Evolutionary conservation across 805 yeast genomes (phyloP).

Genomic region (Hermanozyma aechmeae): DNA sequence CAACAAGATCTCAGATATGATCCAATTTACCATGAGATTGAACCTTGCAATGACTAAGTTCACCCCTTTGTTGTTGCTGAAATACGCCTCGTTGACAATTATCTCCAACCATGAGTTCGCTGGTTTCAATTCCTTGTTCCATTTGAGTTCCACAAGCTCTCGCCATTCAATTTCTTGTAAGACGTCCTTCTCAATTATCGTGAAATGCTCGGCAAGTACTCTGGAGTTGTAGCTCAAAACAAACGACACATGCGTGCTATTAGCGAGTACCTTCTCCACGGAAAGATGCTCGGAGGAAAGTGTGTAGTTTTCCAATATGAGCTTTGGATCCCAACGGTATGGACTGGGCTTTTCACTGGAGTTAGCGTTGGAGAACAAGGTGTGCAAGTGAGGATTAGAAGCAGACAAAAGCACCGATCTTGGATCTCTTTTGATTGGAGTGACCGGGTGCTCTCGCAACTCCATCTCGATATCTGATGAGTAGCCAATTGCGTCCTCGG

Average conservation of each 20-base stretch:
- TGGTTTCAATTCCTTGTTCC: constrained; percentile 60
- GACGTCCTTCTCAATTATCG: constrained; percentile 79
- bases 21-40: constrained; percentile 86
- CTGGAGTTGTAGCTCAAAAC: constrained; percentile 62
- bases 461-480: constrained; percentile 12
- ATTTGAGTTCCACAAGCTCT: constrained; percentile 67
- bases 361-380: constrained; percentile 3
- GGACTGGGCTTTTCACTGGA: constrained; percentile 6
- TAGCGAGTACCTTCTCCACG: constrained; percentile 33
- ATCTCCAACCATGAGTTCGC: constrained; percentile 79
- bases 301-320: constrained; percentile 26
- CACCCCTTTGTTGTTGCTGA: constrained; percentile 53
- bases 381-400: constrained; percentile 8
- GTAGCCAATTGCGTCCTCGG: constrained; percentile 24
- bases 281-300: constrained; percentile 20
- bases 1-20: constrained; percentile 74
- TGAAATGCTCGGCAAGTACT: constrained; percentile 69
- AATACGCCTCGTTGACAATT: constrained; percentile 44
- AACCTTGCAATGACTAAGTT: constrained; percentile 78
- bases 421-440: constrained; percentile 16
- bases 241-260: constrained; percentile 68
- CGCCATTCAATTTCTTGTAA: constrained; percentile 86
- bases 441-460: constrained; percentile 15
- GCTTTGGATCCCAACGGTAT: constrained; percentile 15
- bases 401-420: constrained; percentile 3